Base-by-base conservation (phyloP, 352 stramenopile species). In the Albugo candida region DNA sequence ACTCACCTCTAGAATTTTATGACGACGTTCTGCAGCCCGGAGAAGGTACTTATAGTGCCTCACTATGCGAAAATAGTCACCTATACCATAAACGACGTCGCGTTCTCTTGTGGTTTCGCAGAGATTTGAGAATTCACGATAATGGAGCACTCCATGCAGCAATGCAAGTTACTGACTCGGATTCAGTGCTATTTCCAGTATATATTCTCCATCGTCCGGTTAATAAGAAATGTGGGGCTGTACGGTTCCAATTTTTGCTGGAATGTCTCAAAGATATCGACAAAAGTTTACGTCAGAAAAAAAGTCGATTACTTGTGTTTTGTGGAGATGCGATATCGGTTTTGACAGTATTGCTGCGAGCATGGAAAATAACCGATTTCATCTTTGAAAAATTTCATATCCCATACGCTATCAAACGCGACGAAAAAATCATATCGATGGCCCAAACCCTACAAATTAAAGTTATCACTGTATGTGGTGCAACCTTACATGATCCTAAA, bases 81-180 rank as follows among this genome's bases (percentile, higher is more conserved):
- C 8, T 31, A 31, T 31, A 31, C 8, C 24, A 31, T 31, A 31
- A 31, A 31, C 24, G 24, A 31, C 24, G 24, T 31, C 60, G 66
- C 8, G 67, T 69, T 4, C 40, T 85, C 14, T 55, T 83, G 21
- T 98, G 92, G 92, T 97, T 98, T 49, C 76, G 93, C 5, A 95
- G 97, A 34, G 87, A 93, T 47, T 59, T 98, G 42, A 65, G 93
- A 16, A 49, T 99, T 18, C 86, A 97, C 61, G 94, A 99, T 69
- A 98, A 98, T 64, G 70, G 88, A 34, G 79, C 81, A 21, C 62
- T 98, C 11, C 47, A 83, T 13, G 69, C 70, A 14, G 81, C 83
- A 3, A 62, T 85, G 46, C 35, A 45, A 2, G 40, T 41, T 1
- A 35, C 19, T 1, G 38, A 24, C 20, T 43, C 20, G 38, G 59